Conservation (phyloP, 1,284 basidiomycete genomes). For the Phellopilus nigrolimitatus region DNA sequence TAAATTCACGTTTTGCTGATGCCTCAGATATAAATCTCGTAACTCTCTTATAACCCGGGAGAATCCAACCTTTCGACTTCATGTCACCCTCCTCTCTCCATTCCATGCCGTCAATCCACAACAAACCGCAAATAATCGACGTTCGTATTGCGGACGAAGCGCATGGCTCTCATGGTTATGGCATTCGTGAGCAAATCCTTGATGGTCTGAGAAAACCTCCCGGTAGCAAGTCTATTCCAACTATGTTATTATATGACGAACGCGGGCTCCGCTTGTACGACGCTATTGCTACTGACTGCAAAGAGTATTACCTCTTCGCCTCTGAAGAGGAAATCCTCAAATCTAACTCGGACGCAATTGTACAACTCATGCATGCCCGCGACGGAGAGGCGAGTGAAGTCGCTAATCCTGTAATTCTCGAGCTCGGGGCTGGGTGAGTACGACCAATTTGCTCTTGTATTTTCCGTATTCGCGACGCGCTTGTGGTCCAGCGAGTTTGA, state of each 20-base stretch:
- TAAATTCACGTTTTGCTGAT: too few relatives aligned
- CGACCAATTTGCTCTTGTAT: slow-evolving; percentile 11
- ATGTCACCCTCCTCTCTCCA: background rate
- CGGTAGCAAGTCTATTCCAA: slow-evolving; percentile 70
- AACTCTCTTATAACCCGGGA: too few relatives aligned
- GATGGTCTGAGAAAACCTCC: slow-evolving; percentile 49
- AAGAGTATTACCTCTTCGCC: slow-evolving; percentile 77
- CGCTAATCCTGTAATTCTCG: slow-evolving; percentile 62
- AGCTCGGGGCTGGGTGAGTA: slow-evolving; percentile 86
- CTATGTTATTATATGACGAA: slow-evolving; percentile 85
- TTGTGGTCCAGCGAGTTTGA: slow-evolving; percentile 11
- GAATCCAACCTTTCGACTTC: too few relatives aligned
- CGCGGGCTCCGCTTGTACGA: slow-evolving; percentile 80
- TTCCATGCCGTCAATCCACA: background rate
- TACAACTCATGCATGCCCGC: slow-evolving; percentile 65
- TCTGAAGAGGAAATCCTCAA: slow-evolving; percentile 71
- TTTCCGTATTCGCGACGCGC: background rate
- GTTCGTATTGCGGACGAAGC: slow-evolving; percentile 6
- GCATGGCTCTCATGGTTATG: slow-evolving; percentile 22
- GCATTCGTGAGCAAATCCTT: slow-evolving; percentile 46
- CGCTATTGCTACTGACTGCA: slow-evolving; percentile 73
- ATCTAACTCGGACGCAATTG: slow-evolving; percentile 57
- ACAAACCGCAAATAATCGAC: slow-evolving; percentile 9
- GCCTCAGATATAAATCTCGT: too few relatives aligned
- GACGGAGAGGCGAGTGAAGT: slow-evolving; percentile 42